phyloP scores from a whole-genome alignment of 73 alveolate species.

The Halteria grandinella region DNA sequence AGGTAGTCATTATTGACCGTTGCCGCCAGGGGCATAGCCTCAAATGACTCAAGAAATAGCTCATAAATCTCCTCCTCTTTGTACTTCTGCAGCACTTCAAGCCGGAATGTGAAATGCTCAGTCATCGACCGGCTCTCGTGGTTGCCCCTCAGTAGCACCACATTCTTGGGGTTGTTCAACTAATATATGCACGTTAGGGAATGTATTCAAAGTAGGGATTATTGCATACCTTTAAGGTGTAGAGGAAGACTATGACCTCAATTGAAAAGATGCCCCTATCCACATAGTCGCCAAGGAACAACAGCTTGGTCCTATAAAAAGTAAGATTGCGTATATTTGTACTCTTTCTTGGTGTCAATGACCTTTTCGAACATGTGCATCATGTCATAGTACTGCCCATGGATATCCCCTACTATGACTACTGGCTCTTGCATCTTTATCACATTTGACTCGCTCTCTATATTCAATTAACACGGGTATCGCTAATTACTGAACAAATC shows the following conservation, averaged over 20 bases:
- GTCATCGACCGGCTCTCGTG: conserved; percentile 88
- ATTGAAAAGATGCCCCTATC: conserved; percentile 77
- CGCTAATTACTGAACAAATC: conserved; percentile 4
- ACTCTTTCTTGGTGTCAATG: conserved; percentile 47
- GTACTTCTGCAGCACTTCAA: conserved; percentile 60
- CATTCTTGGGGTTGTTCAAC: conserved; percentile 29
- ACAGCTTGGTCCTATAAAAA: conserved; percentile 63
- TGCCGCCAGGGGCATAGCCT: conserved; percentile 84
- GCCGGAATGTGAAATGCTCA: conserved; percentile 58
- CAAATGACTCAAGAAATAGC: conserved; percentile 65
- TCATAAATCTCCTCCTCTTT: conserved; percentile 69
- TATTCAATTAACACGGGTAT: background rate
- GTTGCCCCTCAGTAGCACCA: conserved; percentile 78
- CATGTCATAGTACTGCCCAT: conserved; percentile 75
- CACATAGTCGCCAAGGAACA: conserved; percentile 81
- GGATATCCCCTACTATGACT: conserved; percentile 80
- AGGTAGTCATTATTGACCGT: conserved; percentile 83
- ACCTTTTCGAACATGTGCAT: conserved; percentile 62
- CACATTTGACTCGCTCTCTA: conserved; percentile 66
- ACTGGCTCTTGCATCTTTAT: conserved; percentile 65
- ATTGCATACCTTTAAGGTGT: conserved; percentile 54
- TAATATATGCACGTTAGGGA: too few relatives aligned
- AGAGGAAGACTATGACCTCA: conserved; percentile 56
- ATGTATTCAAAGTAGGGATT: too few relatives aligned
- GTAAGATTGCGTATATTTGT: background rate